Evolutionary conservation across 495 filamentous ascomycete species (phyloP), one percentile per base, ranked within the genome.

Genomic region (Cercophora newfieldiana): DNA sequence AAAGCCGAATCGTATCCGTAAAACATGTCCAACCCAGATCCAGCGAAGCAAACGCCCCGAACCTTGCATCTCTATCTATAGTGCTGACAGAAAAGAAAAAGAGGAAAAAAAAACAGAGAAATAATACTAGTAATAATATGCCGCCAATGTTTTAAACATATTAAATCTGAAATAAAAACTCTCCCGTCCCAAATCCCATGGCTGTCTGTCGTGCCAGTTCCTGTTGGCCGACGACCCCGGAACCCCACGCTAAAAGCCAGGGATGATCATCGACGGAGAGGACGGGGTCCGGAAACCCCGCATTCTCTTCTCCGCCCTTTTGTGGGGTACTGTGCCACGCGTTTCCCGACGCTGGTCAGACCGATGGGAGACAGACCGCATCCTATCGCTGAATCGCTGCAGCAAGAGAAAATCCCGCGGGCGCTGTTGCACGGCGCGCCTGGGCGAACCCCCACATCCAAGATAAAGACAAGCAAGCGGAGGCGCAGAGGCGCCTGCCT

Each of bases 401-500:
- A 57, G 54, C 50, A 26, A 53, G n/a, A 22, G 10, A 53, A 26
- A 22, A 56, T 7, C 54, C 24, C 21, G 54, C 22, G 21, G 26
- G 24, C 26, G 26, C 12, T 25, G 54, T 26, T 30, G 25, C 24
- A 57, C 24, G 25, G 21, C 22, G 16, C 2, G 18, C 5, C 54
- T 26, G 24, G 54, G 14, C 7, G 54, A 57, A 57, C 54, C 54
- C 54, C 54, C 54, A 30, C 54, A 29, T 56, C 26, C 7, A 8
- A 57, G 54, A 57, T 57, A 57, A 57, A 57, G 54, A 57, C 54
- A 8, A 57, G 30, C n/a, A n/a, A n/a, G n/a, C n/a, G 54, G 54
- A 28, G 4, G 26, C n/a, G 54, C 24, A 7, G 21, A 22, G 7
- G 12, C 10, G 24, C 19, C n/a, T n/a, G 22, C n/a, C 50, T 53